phyloP scores from a whole-genome alignment of 345 rosid species.

The Hevea brasiliensis region DNA sequence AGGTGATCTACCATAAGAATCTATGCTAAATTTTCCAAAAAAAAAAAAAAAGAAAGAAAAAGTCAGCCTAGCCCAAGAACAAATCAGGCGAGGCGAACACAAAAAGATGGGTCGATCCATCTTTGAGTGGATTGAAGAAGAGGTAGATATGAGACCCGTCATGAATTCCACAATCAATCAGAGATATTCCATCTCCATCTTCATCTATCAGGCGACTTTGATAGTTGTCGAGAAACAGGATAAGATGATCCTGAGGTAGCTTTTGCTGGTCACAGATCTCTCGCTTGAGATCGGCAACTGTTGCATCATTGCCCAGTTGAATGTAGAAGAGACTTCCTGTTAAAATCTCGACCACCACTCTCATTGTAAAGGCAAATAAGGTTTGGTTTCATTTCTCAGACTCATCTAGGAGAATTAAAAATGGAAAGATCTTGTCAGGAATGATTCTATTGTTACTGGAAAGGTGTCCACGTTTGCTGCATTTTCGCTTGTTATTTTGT shows the following conservation, averaged over 20 bases:
- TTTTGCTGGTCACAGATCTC: constrained; percentile 49
- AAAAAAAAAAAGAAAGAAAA: too few species aligned
- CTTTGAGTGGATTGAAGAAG: constrained; percentile 42
- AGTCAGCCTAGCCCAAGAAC: background rate
- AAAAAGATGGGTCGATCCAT: constrained; percentile 10
- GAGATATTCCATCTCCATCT: constrained; percentile 37
- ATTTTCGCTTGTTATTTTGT: constrained; percentile 23
- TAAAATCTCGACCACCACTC: constrained; percentile 62
- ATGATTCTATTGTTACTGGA: constrained; percentile 7
- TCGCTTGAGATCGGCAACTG: constrained; percentile 52
- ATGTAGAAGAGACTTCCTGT: constrained; percentile 57
- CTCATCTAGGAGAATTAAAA: background rate
- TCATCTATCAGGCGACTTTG: constrained; percentile 19
- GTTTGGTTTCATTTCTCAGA: constrained; percentile 11
- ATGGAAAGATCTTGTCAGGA: constrained; percentile 2
- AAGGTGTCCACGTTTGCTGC: constrained; percentile 27
- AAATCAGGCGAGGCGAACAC: constrained; percentile 10
- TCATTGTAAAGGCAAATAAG: constrained; percentile 39
- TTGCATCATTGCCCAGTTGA: constrained; percentile 49
- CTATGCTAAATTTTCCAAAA: too few species aligned
- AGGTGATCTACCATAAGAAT: too few species aligned
- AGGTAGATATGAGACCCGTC: constrained; percentile 67
- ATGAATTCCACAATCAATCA: constrained; percentile 47
- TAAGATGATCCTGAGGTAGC: constrained; percentile 51
- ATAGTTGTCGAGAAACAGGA: constrained; percentile 38